phyloP scores from a whole-genome alignment of 2,329 filamentous ascomycete species.

The Gnomoniopsis smithogilvyi region DNA sequence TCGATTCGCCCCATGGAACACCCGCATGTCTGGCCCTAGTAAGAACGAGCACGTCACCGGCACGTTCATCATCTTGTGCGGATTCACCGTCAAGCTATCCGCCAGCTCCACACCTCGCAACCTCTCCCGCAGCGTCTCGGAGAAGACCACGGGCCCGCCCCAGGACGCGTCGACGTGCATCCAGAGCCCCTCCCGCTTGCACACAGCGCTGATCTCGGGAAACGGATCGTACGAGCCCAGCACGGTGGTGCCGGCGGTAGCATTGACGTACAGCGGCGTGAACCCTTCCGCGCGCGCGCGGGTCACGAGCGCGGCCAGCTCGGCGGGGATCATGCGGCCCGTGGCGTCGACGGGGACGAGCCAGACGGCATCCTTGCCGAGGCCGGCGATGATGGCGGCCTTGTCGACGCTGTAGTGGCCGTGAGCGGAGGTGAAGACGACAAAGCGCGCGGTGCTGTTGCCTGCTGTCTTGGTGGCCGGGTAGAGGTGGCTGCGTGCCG shows the following conservation, averaged over 20 bases:
- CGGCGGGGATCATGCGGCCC: conserved; percentile 68
- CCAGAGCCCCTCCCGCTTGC: conserved; percentile 73
- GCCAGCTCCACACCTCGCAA: conserved; percentile 70
- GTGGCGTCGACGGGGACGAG: conserved; percentile 67
- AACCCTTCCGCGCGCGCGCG: conserved; percentile 63
- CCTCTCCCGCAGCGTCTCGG: conserved; percentile 57
- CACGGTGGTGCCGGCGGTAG: conserved; percentile 92
- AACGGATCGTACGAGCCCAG: conserved; percentile 86
- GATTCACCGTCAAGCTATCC: conserved; percentile 82
- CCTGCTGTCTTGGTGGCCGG: conserved; percentile 74
- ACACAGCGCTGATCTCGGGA: conserved; percentile 64
- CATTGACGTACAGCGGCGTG: conserved; percentile 92
- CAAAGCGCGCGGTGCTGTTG: conserved; percentile 63
- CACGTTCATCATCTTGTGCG: conserved; percentile 95
- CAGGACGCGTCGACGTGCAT: conserved; percentile 90
- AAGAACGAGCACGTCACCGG: conserved; percentile 91
- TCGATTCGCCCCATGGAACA: conserved; percentile 82
- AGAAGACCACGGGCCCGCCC: conserved; percentile 84
- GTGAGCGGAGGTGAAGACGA: conserved; percentile 83
- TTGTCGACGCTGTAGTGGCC: conserved; percentile 96
- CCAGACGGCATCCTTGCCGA: conserved; percentile 73
- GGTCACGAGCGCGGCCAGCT: conserved; percentile 61
- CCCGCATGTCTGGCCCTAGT: conserved; percentile 68
- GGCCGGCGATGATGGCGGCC: conserved; percentile 83
- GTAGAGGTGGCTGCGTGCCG: conserved; percentile 83